Evolutionary conservation across 352 stramenopile genomes (phyloP), one percentile per base, ranked within the genome.

Genomic region (Phytophthora pistaciae): DNA sequence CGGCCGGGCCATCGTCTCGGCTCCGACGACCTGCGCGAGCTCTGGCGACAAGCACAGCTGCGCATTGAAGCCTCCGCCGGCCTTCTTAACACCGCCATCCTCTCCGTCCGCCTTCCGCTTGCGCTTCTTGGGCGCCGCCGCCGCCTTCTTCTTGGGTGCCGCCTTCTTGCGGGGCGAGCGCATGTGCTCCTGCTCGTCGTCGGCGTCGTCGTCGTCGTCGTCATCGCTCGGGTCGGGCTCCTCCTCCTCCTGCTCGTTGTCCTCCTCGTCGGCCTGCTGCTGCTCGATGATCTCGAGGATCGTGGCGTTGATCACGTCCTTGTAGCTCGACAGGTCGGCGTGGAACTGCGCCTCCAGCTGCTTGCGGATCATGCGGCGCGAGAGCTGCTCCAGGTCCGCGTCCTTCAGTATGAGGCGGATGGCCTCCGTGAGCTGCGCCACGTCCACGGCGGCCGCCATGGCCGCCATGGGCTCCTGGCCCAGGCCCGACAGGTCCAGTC

Each of bases 291-390:
- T 72, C 60, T 91, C 79, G 49, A 94, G 69, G 48, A 96, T 96
- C 42, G 84, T 87, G 49, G 79, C 75, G 71, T 96, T 96, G 70
- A 96, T 96, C 56, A 83, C 85, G 61, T 91, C 87, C 74, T 96
- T 96, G 68, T 94, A 90, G 56, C 75, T 79, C 14, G 85, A 93
- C 69, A 96, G 71, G 67, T 94, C 88, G 53, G 80, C 85, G 66
- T 83, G 70, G 72, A 96, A 95, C 74, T 92, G 78, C 55, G 72
- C 66, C 60, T 96, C 90, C 52, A 96, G 78, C 75, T 96, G 87
- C 80, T 94, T 94, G 61, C 90, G 88, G 74, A 96, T 91, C 87
- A 94, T 94, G 60, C 88, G 87, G 16, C 90, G 88, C 38, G 86
- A 94, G 64, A 96, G 84, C 75, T 94, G 87, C 74, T 95, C 87